Percentiles rank a stretch among this genome's conserved stretches.
Conservation (phyloP, 805 yeast species). For the Spathaspora arborariae region DNA sequence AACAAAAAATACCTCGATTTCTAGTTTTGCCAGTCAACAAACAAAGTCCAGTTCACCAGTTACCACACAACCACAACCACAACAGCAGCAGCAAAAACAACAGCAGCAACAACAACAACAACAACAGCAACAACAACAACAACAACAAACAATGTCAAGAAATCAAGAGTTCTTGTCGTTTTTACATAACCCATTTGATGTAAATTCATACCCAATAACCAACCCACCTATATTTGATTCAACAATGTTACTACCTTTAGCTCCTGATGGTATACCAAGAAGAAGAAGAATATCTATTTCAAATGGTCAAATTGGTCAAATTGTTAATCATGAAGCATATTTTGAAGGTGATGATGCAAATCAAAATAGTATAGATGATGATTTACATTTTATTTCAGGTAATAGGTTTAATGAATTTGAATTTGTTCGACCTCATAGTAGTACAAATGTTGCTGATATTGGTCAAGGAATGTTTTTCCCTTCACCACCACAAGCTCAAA, state of each 20-base stretch:
- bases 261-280: constrained; percentile 31
- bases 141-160: not conserved
- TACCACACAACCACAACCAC: not conserved
- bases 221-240: constrained; percentile 47
- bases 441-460: not conserved
- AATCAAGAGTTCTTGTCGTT: not conserved
- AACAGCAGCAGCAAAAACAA: not conserved
- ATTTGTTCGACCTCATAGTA: constrained; percentile 4
- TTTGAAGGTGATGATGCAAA: constrained; percentile 20
- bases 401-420: constrained; percentile 6
- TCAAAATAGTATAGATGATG: constrained; percentile 4
- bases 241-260: constrained; percentile 32
- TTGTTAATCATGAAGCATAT: constrained; percentile 45
- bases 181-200: constrained; percentile 37
- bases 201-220: constrained; percentile 39
- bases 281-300: constrained; percentile 76
- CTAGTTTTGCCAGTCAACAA: not conserved
- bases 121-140: not conserved
- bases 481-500: not conserved
- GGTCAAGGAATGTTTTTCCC: not conserved
- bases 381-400: constrained; percentile 1
- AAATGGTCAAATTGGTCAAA: constrained; percentile 81
- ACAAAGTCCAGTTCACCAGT: not conserved
- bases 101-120: not conserved
- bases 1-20: not conserved